Evolutionary conservation across 2,329 filamentous ascomycete species (phyloP).

Genomic region (Phyllosticta citribraziliensis): DNA sequence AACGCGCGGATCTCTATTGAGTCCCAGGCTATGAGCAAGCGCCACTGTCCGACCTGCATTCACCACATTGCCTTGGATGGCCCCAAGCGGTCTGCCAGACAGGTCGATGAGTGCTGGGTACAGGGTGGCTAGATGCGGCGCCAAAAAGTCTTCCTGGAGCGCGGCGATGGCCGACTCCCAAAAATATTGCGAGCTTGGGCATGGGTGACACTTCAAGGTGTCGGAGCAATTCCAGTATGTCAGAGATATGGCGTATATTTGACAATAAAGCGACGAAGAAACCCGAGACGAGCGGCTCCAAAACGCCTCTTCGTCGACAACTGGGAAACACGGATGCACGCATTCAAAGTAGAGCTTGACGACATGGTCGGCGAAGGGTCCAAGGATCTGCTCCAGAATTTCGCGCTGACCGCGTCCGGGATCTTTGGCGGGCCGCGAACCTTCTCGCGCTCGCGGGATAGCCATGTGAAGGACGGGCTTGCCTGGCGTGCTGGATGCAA

Average conservation of each 20-base stretch:
- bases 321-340: constrained; percentile 29
- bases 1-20: constrained; percentile 45
- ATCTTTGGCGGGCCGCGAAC: constrained; percentile 25
- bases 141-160: constrained; percentile 33
- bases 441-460: constrained; percentile 41
- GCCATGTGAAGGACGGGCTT: constrained; percentile 34
- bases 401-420: constrained; percentile 31
- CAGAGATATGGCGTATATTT: constrained; percentile 29
- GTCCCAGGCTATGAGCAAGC: constrained; percentile 45
- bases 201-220: constrained; percentile 24
- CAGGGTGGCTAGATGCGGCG: constrained; percentile 31
- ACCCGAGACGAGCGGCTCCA: constrained; percentile 20
- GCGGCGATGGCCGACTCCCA: constrained; percentile 35
- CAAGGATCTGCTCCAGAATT: constrained; percentile 32
- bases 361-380: constrained; percentile 27
- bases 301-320: constrained; percentile 29
- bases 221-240: constrained; percentile 29
- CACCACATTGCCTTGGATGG: constrained; percentile 40
- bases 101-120: constrained; percentile 31
- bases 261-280: constrained; percentile 27
- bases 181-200: constrained; percentile 29
- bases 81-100: constrained; percentile 31
- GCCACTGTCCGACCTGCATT: constrained; percentile 45
- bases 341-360: constrained; percentile 37
- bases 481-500: constrained; percentile 37